Base-by-base conservation (phyloP, 352 stramenopile species). In the Phytophthora megakarya region DNA sequence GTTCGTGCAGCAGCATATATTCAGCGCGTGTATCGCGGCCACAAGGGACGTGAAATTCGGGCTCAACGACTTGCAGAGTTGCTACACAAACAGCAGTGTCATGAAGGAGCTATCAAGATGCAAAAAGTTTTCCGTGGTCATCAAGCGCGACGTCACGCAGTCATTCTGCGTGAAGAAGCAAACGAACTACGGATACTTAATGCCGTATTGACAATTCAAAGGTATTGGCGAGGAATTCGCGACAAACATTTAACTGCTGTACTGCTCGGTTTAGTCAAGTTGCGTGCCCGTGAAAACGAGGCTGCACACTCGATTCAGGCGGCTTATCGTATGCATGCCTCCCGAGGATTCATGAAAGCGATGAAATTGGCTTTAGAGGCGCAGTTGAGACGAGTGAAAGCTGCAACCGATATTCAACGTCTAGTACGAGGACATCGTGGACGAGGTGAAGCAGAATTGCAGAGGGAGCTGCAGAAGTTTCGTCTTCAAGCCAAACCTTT, bases 381-480 rank as follows among this genome's bases (percentile, higher is more conserved):
- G 3, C 80, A 94, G 38, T 38, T 60, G n/a, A 72, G 56, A 52
- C 72, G 74, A 6, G 22, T 81, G 3, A 26, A 70, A 18, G 78
- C 80, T 7, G 78, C 86, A n/a, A 76, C 50, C 0, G 62, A 76
- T 19, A 87, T 97, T 35, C 90, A 97, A 61, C 74, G 86, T 2
- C 48, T 97, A 3, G 68, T 90, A 11, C 76, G 91, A 26, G 91
- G 91, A 1, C 81, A 97, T 44, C 89, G 89, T 43, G 91, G 81
- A 0, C 83, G 91, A 21, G 80, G 73, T 11, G 55, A 75, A 25
- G 67, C 60, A 6, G 90, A 97, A 47, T 82, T 97, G 12, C 69
- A 83, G 30, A 69, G 78, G n/a, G 86, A 95, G 23, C 46, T 98
- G 10, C 65, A 69, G 8, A 81, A 82, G 21, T 79, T 97, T 32